These are phyloP conservation scores for Trichoderma sp. DNA, from an alignment of 2,329 filamentous ascomycete species.

Conservation along the genomic window DNA sequence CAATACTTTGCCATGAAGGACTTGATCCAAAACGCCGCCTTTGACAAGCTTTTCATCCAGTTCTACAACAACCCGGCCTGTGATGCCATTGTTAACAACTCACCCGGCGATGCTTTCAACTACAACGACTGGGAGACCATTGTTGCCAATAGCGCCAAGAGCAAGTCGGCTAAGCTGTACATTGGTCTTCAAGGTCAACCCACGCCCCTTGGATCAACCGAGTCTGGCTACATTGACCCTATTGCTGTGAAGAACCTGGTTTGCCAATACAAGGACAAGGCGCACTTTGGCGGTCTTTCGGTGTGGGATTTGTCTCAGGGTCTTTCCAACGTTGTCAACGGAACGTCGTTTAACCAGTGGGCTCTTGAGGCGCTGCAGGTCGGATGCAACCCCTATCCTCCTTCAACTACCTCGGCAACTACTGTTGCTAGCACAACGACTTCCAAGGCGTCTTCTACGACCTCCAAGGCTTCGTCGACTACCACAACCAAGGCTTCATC, in stretches of 20 bases:
- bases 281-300: slow-evolving; percentile 46
- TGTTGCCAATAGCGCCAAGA: slow-evolving; percentile 35
- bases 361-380: slow-evolving; percentile 39
- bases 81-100: slow-evolving; percentile 34
- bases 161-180: slow-evolving; percentile 44
- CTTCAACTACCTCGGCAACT: slow-evolving; percentile 24
- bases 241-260: slow-evolving; percentile 37
- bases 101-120: slow-evolving; percentile 39
- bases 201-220: slow-evolving; percentile 30
- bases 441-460: not conserved
- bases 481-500: not conserved
- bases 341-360: slow-evolving; percentile 39
- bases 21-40: slow-evolving; percentile 40
- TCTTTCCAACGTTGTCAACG: slow-evolving; percentile 31
- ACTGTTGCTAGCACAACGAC: slow-evolving; percentile 12
- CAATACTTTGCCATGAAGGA: slow-evolving; percentile 35
- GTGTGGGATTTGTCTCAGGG: slow-evolving; percentile 45
- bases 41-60: slow-evolving; percentile 47
- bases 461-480: not conserved
- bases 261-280: slow-evolving; percentile 37
- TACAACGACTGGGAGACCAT: slow-evolving; percentile 43
- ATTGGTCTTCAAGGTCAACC: slow-evolving; percentile 40
- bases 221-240: slow-evolving; percentile 37
- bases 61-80: slow-evolving; percentile 49
- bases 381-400: slow-evolving; percentile 34